Base-by-base conservation (phyloP, 1,139 yeast species). In the Yamadazyma oceani region DNA sequence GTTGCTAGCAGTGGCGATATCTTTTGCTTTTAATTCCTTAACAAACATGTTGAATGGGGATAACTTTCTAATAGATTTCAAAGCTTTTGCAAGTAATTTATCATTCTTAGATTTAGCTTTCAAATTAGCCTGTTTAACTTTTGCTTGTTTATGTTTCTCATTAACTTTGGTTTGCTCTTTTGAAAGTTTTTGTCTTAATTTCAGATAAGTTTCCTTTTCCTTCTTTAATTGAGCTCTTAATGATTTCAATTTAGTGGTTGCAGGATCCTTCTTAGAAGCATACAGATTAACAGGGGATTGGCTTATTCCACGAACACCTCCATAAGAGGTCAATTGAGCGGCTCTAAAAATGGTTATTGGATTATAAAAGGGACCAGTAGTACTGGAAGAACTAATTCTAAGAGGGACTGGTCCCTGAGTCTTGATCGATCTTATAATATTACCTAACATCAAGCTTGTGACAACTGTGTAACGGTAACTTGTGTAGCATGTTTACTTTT, bases 11-110 rank as follows among this genome's bases (percentile, higher is more conserved):
- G 33, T 37, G 11, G 37, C 26, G 21, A 46, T 24, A 21, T 31
- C 21, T 24, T 36, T 35, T 7, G 38, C 40, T 29, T 48, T 53
- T 34, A 53, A 26, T 17, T 36, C 57, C 44, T 59, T 65, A 37
- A 65, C 46, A 39, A 42, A 67, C 38, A 52, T 48, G 31, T 63
- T 62, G 53, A 57, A 62, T 7, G 61, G 60, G 13, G 62, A 50
- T 30, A 64, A 40, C 36, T 45, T 55, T 37, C 63, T 54, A 48
- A 43, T 53, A 11, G 58, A 54, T 43, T 59, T 60, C 39, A 58
- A 50, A 14, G 70, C 70, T 31, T 58, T 50, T 9, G 40, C 41
- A 24, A 55, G 40, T 27, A 52, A 39, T 31, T 53, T 54, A 33
- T 52, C 51, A 32, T 51, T 51, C 36, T 53, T 53, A 15, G 44